Evolutionary conservation across 495 filamentous ascomycete genomes (phyloP), one percentile per base, ranked within the genome.

Genomic region (Penicillium canescens): DNA sequence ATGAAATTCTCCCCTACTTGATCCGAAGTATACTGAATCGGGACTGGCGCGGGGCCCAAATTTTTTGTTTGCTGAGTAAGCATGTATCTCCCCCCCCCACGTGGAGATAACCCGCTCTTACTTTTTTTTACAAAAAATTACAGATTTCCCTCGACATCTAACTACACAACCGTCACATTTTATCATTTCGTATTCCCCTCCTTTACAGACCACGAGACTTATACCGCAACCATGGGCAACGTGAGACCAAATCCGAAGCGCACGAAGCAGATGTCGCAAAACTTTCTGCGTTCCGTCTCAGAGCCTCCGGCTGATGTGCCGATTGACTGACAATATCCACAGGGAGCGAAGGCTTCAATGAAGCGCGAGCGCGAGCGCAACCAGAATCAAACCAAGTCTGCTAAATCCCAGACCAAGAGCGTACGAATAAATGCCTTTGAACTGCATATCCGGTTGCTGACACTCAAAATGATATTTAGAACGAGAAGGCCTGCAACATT

Each of bases 61-160:
- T 31, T 31, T 31, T 31, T 31, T 31, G 28, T 92, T 63, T 91
- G 83, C 77, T 65, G 20, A 40, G 35, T 44, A n/a, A 48, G 2
- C 35, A 31, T 49, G 13, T 42, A 31, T 33, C 38, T 24, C 38
- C 36, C 36, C 38, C 36, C 46, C 47, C 48, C 48, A 50, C 48
- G 48, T 48, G 46, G 18, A 50, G 24, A 31, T 31, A 31, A 40
- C 48, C 26, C 18, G 46, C 20, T 14, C 35, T 24, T 49, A 41
- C 36, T 40, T 50, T 50, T 50, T 46, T 51, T 51, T 36, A 26
- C 31, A 36, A 51, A 51, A 51, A 43, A 51, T 35, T 51, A 37
- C 49, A 43, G 49, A 36, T 37, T 40, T 26, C 35, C 40, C 39
- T 28, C 24, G 33, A 46, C 24, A 34, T 34, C 24, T 8, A 10